These are phyloP conservation scores for Solanum hybrid DNA, from an alignment of 305 asterid species.

Conservation along the genomic window DNA sequence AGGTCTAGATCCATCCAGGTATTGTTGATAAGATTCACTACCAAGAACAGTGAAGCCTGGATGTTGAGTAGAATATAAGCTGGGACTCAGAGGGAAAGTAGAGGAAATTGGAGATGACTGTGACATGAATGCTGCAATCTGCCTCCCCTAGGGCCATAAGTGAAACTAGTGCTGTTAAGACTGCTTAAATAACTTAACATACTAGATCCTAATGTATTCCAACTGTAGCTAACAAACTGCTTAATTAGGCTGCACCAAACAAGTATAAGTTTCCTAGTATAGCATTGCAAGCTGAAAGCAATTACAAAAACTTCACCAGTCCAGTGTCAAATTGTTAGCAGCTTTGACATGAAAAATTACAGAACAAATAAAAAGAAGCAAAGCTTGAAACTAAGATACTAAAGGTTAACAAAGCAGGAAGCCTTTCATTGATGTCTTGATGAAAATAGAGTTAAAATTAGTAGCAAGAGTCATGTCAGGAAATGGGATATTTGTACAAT, in stretches of 20 bases:
- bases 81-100: slow-evolving; percentile 42
- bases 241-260: not conserved
- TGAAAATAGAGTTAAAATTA: not conserved
- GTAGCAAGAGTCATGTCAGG: not conserved
- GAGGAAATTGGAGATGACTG: slow-evolving; percentile 43
- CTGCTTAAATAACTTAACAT: not conserved
- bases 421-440: not conserved
- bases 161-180: slow-evolving; percentile 1
- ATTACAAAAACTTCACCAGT: not conserved
- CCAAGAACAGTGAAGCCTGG: slow-evolving; percentile 40
- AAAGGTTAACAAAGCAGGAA: not conserved
- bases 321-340: not conserved
- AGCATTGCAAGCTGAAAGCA: not conserved
- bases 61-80: slow-evolving; percentile 43
- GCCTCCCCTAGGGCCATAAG: slow-evolving; percentile 46
- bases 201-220: not conserved
- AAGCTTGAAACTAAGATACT: not conserved
- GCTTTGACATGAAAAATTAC: not conserved
- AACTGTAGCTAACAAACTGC: not conserved
- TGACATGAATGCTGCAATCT: slow-evolving; percentile 34
- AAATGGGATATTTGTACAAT: not conserved
- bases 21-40: slow-evolving; percentile 46
- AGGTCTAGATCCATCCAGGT: slow-evolving; percentile 48
- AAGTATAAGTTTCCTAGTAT: not conserved
- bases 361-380: not conserved